Evolutionary conservation across 1,284 basidiomycete genomes (phyloP), one percentile per base, ranked within the genome.

Genomic region (Cryptococcus hybrid): DNA sequence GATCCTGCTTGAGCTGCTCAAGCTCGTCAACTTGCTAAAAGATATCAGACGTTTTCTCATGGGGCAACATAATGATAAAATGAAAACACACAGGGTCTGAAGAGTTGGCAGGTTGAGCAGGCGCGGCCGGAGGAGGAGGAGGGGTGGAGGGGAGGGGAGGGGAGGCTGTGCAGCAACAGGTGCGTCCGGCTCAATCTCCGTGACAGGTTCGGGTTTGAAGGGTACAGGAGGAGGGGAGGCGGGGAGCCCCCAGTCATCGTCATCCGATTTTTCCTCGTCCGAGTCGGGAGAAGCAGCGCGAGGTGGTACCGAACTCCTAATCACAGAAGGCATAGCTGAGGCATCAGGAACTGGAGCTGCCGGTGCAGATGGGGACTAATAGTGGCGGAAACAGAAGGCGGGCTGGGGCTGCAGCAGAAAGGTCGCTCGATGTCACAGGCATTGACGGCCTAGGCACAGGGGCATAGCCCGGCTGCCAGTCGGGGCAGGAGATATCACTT

Each of bases 41-140:
- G 76, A 18, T 18, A 13, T 43, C 7, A n/a, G 13, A 12, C 45
- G 8, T 52, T 7, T 12, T 13, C 15, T 18, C 15, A 24, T 48
- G 15, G 34, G 30, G 9, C 45, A 9, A 9, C 9, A 9, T 34
- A 9, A 47, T 30, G 30, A 36, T 11, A 52, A 52, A 4, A 40
- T 13, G 42, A 52, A 39, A 34, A 54, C 65, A 59, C 48, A 69
- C 51, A 71, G 80, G 79, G 58, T 82, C 81, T 1, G 77, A 78
- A 50, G 82, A 81, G 3, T 79, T 77, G 56, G 82, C 81, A 1
- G 80, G 76, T 67, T 54, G 76, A 40, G 81, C 73, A 2, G 81
- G 74, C 1, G 80, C 77, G 67, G 56, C 76, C 39, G 81, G 74
- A 2, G 79, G 75, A 7, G 75, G 71, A 5, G 76, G 73, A 1